phyloP scores from a whole-genome alignment of 441 rosid species.

The Syzygium malaccense region DNA sequence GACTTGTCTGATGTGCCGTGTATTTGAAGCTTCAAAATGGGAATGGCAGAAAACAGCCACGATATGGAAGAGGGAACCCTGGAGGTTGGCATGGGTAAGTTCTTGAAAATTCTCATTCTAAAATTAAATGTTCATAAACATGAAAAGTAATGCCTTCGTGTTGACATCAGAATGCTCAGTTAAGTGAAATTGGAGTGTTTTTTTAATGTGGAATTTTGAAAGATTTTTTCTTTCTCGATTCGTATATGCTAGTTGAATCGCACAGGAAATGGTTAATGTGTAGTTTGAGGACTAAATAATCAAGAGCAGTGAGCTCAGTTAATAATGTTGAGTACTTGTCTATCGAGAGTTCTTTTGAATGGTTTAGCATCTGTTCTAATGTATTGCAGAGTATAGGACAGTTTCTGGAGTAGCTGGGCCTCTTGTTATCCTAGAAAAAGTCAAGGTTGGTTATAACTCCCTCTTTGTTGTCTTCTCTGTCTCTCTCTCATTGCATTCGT shows the following conservation, averaged over 20 bases:
- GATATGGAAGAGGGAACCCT: conserved; percentile 63
- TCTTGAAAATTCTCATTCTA: background rate
- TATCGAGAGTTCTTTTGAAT: background rate
- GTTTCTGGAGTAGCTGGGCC: conserved; percentile 97
- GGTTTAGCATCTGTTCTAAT: background rate
- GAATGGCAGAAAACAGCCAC: conserved; percentile 28
- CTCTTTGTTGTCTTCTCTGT: background rate
- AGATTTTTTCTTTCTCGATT: background rate
- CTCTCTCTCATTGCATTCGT: background rate
- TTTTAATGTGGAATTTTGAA: background rate
- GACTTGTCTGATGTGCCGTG: background rate
- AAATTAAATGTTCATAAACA: background rate
- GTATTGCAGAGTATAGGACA: conserved; percentile 75
- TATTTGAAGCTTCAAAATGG: conserved; percentile 38
- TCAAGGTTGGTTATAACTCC: conserved; percentile 37
- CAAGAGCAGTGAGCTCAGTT: background rate
- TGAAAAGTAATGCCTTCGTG: background rate
- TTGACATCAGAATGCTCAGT: background rate
- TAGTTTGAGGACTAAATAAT: background rate
- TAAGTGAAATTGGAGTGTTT: background rate
- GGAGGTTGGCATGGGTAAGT: conserved; percentile 94
- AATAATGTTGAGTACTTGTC: background rate
- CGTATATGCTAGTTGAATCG: background rate
- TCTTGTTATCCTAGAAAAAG: conserved; percentile 86
- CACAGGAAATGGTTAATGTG: background rate